phyloP scores from a whole-genome alignment of 768 basidiomycete species.

The Phlebiopsis gigantea region DNA sequence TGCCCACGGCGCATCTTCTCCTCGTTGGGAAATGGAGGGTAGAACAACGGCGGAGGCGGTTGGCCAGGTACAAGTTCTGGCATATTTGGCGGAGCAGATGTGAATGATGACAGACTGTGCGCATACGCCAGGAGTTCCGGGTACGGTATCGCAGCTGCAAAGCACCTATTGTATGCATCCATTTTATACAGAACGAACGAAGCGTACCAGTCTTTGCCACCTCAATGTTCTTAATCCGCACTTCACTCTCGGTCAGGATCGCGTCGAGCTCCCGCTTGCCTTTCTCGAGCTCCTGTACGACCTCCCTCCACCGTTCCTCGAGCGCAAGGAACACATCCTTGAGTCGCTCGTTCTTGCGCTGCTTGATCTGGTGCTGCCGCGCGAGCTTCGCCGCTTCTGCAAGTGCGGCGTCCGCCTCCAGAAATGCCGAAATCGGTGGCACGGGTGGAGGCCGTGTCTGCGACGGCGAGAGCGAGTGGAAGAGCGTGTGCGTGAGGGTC shows the following conservation, averaged over 20 bases:
- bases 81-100: slow-evolving; percentile 86
- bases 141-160: slow-evolving; percentile 70
- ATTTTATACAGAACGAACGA: neutral
- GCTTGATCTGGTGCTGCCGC: slow-evolving; percentile 69
- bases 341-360: slow-evolving; percentile 65
- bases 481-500: slow-evolving; percentile 59
- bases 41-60: slow-evolving; percentile 74
- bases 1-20: slow-evolving; percentile 85
- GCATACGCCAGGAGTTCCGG: slow-evolving; percentile 82
- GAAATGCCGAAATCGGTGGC: slow-evolving; percentile 51
- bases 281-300: slow-evolving; percentile 55
- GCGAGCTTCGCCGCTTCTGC: slow-evolving; percentile 61
- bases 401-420: slow-evolving; percentile 59
- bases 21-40: slow-evolving; percentile 88
- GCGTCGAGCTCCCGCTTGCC: slow-evolving; percentile 67
- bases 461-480: slow-evolving; percentile 66
- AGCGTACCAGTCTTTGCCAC: slow-evolving; percentile 63
- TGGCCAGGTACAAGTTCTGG: slow-evolving; percentile 71
- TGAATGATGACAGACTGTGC: slow-evolving; percentile 79
- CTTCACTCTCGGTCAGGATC: slow-evolving; percentile 72
- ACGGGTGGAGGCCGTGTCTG: slow-evolving; percentile 59
- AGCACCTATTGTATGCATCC: neutral
- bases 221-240: slow-evolving; percentile 62
- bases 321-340: slow-evolving; percentile 66
- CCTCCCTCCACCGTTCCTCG: slow-evolving; percentile 61